Base-by-base conservation (phyloP, 805 yeast species). In the Ogataea nitratoaversa region DNA sequence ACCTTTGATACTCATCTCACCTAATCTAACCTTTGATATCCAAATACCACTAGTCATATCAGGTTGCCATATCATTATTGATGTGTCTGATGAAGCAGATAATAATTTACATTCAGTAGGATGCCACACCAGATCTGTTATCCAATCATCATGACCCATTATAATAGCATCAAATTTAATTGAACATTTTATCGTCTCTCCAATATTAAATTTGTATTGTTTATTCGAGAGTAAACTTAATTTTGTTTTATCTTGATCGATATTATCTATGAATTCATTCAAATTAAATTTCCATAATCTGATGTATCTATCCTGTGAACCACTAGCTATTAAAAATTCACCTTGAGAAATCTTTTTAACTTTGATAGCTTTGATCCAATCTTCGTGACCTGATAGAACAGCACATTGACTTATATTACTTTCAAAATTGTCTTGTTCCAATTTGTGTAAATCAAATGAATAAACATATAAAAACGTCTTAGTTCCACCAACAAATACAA, bases 81-180 rank as follows among this genome's bases (percentile, higher is more conserved):
- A 85, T 0, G 96, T 84, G 59, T 95, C 99, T 0, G 97, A 91
- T 32, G 96, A 85, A 1, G 95, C 79, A 0, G 96, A 87, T 30
- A 93, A 62, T 24, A 93, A 67, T 47, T 75, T 76, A 25, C 78
- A 54, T 38, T 75, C 71, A 6, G 66, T 58, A 3, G 86, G 82
- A 55, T 83, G 86, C 98, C 99, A 93, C 40, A 72, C 68, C 34
- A 93, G 67, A 8, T 87, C 79, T 2, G 91, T 78, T 19, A 95
- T 82, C 99, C 99, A 93, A 60, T 93, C 99, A 59, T 93, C 99
- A 62, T 93, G 99, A 7, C 99, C 99, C 84, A 93, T 82, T 19
- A 93, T 78, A 44, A 93, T 74, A 0, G 99, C 96, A 55, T 95
- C 99, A 56, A 90, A 88, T 48, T 78, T 78, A 37, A 89, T 72